Conservation (phyloP, 169 alveolate species). For the Besnoitia besnoiti region DNA sequence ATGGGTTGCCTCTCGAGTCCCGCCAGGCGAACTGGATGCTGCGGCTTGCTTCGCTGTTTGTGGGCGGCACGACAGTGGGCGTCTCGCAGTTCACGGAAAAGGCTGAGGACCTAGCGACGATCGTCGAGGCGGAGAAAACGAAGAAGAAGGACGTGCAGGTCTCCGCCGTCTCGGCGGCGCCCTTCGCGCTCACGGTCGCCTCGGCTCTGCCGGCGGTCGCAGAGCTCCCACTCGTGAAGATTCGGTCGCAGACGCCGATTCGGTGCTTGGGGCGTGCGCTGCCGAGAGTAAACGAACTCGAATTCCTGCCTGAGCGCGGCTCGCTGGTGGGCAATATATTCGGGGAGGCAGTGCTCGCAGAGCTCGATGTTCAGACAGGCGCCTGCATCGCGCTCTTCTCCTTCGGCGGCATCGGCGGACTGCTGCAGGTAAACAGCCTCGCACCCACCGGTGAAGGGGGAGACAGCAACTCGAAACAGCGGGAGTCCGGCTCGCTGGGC, state of each 20-base stretch:
- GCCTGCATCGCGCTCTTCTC: not conserved
- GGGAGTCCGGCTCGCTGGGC: too few relatives aligned
- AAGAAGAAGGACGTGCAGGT: not conserved
- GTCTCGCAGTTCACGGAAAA: not conserved
- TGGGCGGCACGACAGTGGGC: not conserved
- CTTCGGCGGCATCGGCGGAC: slow-evolving; percentile 26
- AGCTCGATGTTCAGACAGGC: slow-evolving; percentile 2
- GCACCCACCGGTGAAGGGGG: too few relatives aligned
- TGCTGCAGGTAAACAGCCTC: not conserved
- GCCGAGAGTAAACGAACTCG: slow-evolving; percentile 16
- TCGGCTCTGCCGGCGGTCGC: not conserved
- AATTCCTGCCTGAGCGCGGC: not conserved
- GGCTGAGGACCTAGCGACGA: not conserved
- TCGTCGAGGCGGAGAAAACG: not conserved
- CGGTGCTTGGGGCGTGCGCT: not conserved
- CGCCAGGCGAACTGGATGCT: not conserved
- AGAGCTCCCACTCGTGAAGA: not conserved
- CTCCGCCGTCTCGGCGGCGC: not conserved
- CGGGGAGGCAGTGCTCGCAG: not conserved
- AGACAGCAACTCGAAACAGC: too few relatives aligned
- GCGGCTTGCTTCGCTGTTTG: not conserved
- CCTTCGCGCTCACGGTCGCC: not conserved
- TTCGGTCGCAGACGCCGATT: not conserved
- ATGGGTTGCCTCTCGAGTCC: too few relatives aligned
- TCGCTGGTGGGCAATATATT: not conserved